Percentiles rank a stretch among this genome's conserved stretches.
Conservation (phyloP, 495 filamentous ascomycete genomes). For the Xylaria nigripes region DNA sequence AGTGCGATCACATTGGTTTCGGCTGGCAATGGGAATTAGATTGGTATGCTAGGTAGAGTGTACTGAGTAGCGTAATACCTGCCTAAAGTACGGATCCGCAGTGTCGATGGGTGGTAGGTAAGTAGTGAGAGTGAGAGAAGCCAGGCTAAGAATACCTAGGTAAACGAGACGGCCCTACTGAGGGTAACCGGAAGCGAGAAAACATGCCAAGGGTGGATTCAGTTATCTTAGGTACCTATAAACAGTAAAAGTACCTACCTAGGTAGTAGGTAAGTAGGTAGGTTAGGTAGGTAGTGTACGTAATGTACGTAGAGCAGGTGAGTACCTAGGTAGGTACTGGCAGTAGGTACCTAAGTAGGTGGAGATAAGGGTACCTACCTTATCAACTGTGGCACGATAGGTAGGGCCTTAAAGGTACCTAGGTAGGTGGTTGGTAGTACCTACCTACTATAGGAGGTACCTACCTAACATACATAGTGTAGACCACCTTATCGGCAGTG, state of each 20-base stretch:
- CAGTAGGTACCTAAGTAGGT: too few species aligned
- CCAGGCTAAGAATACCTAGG: not conserved
- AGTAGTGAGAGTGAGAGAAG: not conserved
- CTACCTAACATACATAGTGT: too few species aligned
- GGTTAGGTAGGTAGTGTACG: not conserved
- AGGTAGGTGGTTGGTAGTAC: too few species aligned
- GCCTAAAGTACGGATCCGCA: too few species aligned
- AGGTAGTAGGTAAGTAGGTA: not conserved
- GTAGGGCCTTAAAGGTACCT: too few species aligned
- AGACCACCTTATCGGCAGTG: not conserved
- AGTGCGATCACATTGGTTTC: conserved; percentile 22
- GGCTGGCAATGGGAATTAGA: not conserved
- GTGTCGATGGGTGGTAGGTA: not conserved
- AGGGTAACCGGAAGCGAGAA: not conserved
- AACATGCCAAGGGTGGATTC: not conserved
- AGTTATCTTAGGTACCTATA: not conserved
- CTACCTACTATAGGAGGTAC: too few species aligned
- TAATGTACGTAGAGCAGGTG: not conserved
- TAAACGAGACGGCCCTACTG: not conserved
- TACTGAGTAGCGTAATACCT: too few species aligned
- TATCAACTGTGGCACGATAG: too few species aligned
- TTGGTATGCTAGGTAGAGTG: not conserved
- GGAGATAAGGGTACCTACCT: too few species aligned
- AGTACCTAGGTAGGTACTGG: too few species aligned
- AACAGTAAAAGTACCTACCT: not conserved